Evolutionary conservation across 495 filamentous ascomycete species (phyloP).

Genomic region (Hypoxylon lienhwacheense): DNA sequence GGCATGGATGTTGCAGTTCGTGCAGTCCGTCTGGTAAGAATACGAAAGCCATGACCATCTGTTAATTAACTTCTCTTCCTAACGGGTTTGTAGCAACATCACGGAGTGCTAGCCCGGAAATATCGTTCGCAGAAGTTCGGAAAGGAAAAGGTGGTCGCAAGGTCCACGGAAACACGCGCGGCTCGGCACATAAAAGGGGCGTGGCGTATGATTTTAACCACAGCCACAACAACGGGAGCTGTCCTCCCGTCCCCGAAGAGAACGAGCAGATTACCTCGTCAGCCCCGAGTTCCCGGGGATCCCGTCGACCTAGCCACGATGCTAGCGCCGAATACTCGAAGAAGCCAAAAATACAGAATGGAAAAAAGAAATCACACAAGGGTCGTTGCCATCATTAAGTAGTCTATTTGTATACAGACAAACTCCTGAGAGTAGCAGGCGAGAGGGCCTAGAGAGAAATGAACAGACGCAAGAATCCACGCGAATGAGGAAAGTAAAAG

Average conservation of each 20-base stretch:
- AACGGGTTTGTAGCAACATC: slow-evolving; percentile 27
- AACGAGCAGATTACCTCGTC: slow-evolving; percentile 26
- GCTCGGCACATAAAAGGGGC: slow-evolving; percentile 30
- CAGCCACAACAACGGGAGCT: slow-evolving; percentile 23
- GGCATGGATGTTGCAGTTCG: slow-evolving; percentile 47
- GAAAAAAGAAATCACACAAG: slow-evolving; percentile 40
- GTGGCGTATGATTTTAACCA: slow-evolving; percentile 31
- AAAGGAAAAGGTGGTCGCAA: slow-evolving; percentile 37
- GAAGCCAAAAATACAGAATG: slow-evolving; percentile 32
- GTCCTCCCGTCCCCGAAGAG: slow-evolving; percentile 32
- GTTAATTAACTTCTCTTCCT: slow-evolving; percentile 5
- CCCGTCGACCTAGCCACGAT: slow-evolving; percentile 31
- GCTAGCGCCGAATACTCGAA: slow-evolving; percentile 31
- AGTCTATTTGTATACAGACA: slow-evolving; percentile 14
- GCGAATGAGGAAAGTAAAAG: background rate
- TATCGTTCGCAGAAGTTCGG: slow-evolving; percentile 36
- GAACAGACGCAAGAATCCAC: background rate
- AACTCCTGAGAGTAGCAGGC: background rate
- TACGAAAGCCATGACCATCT: background rate
- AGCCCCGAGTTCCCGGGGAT: slow-evolving; percentile 21
- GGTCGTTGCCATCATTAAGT: slow-evolving; percentile 29
- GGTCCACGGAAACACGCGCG: slow-evolving; percentile 21
- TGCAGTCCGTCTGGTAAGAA: slow-evolving; percentile 43
- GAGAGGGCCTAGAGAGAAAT: background rate
- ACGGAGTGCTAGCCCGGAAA: slow-evolving; percentile 33